Conservation (phyloP, 495 filamentous ascomycete species). For the Daldinia decipiens region DNA sequence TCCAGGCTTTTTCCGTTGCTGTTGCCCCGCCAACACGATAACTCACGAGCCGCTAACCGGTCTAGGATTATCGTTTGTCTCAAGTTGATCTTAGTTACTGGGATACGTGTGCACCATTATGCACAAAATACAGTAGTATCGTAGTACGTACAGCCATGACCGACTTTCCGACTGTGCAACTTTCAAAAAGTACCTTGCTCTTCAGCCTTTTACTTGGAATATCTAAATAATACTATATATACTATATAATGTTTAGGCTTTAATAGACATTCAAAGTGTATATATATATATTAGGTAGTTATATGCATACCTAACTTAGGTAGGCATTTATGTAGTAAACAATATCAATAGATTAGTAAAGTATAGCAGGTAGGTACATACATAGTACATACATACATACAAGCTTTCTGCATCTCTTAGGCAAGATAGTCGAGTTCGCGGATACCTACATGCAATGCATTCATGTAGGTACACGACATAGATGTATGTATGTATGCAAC, state of each 20-base stretch:
- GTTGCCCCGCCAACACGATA: constrained; percentile 34
- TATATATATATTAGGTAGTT: no score
- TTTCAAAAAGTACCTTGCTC: not conserved
- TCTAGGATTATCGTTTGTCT: constrained; percentile 16
- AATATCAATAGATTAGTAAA: not conserved
- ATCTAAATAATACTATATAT: no score
- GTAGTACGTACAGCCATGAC: constrained; percentile 3
- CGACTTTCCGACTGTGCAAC: not conserved
- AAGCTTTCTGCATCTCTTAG: not conserved
- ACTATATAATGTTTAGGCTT: no score
- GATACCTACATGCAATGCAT: constrained; percentile 5
- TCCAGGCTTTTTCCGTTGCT: constrained; percentile 20
- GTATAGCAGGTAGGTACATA: not conserved
- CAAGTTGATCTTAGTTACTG: constrained; percentile 14
- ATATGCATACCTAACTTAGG: no score
- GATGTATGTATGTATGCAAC: not conserved
- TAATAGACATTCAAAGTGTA: no score
- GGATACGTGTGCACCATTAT: constrained; percentile 10
- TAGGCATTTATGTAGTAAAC: not conserved
- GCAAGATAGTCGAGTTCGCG: not conserved
- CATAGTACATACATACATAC: no score
- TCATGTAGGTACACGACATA: not conserved
- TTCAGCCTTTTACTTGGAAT: no score
- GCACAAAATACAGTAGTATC: constrained; percentile 7
- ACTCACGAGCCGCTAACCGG: constrained; percentile 19